These are phyloP conservation scores for Hordeum marinum DNA, from an alignment of 176 grass and related monocot species.

Conservation along the genomic window DNA sequence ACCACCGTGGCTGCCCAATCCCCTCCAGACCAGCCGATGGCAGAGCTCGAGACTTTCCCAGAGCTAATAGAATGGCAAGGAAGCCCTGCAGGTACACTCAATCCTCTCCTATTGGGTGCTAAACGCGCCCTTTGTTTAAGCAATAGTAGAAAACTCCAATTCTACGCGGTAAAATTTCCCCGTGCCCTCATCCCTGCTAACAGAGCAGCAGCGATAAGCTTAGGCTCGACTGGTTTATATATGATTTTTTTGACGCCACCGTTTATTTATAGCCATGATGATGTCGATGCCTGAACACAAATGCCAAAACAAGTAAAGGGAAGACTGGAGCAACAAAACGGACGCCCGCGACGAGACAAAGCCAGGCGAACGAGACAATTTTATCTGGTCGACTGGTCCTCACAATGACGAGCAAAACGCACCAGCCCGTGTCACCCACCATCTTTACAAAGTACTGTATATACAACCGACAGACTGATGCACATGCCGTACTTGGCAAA, in stretches of 20 bases:
- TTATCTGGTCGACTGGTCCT: not conserved
- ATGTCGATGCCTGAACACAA: not conserved
- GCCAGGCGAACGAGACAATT: not conserved
- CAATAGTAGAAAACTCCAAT: not conserved
- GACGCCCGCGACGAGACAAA: not conserved
- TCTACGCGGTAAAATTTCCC: not conserved
- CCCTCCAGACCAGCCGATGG: not conserved
- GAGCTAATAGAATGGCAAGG: not conserved
- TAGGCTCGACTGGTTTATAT: not conserved
- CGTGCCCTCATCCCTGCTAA: not conserved
- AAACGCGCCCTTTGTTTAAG: not conserved
- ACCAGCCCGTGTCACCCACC: not conserved
- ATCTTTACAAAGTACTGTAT: not conserved
- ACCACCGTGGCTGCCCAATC: not conserved
- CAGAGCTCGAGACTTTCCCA: not conserved
- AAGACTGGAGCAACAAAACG: not conserved
- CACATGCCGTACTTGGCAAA: not conserved
- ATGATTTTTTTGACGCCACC: too few species aligned
- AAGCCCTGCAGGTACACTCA: not conserved
- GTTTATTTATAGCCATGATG: not conserved
- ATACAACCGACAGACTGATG: not conserved
- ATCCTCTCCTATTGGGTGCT: not conserved
- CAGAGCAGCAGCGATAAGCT: not conserved
- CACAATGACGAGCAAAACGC: not conserved
- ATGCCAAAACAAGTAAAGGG: not conserved